Base-by-base conservation (phyloP, 192 early-diverging fungal species). In the Rhizoclosmatium sp. region DNA sequence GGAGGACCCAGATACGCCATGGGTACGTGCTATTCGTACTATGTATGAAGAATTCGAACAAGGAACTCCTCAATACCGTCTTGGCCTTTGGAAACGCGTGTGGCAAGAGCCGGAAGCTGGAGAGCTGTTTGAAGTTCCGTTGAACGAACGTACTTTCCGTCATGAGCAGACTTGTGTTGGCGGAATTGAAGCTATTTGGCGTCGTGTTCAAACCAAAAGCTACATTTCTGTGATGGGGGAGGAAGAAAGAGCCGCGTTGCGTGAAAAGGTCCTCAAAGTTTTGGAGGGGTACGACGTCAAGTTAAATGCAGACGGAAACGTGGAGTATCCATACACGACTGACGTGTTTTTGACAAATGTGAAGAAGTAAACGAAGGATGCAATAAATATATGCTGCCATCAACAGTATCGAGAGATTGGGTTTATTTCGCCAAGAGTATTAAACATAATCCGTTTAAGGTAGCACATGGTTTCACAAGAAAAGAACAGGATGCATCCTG, bases 41-140 rank as follows among this genome's bases (percentile, higher is more conserved):
- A 3, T 82, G 12, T 88, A 89, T 77, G 85, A 89, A 78, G 39
- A 2, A 2, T 83, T 83, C 51, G 87, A 89, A 64, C 64, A 21
- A 4, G 79, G 71, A 3, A 84, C 80, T 2, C 87, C 87, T 2
- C 87, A 88, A 62, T 88, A 88, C 41, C 78, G 87, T 3, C 73
- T 84, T n/a, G 82, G 80, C 0, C 21, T 44, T 14, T 88, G 87
- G 87, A 69, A 69, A 51, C 77, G 84, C 2, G 86, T 83, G 2
- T 83, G 83, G 47, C 61, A 76, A 21, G 76, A 76, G 23, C 44
- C 65, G 1, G 71, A 82, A 48, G 79, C 78, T 0, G 73, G 51
- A 9, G 12, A 74, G 7, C 47, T 84, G 21, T 83, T 86, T 48
- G 67, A 69, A 7, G 4, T 46, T 9, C 58, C 39, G 64, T 3